phyloP scores from a whole-genome alignment of 2,329 filamentous ascomycete genomes.

The Pseudohalonectria lignicola region DNA sequence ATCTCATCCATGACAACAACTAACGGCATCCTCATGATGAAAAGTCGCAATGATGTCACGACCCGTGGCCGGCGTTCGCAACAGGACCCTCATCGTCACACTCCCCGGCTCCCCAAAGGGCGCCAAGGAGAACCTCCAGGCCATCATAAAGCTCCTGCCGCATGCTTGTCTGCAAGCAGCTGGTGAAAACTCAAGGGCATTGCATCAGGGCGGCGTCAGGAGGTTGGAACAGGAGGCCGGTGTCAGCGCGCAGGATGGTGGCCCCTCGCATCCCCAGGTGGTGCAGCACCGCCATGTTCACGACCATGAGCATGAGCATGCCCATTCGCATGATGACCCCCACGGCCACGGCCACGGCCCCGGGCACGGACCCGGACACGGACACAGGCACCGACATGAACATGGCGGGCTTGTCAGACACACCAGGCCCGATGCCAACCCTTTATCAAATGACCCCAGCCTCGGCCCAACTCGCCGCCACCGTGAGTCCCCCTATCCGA shows the following conservation, averaged over 20 bases:
- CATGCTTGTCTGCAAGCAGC: conserved; percentile 90
- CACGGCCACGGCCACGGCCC: conserved; percentile 44
- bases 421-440: conserved; percentile 46
- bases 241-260: conserved; percentile 29
- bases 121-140: conserved; percentile 83
- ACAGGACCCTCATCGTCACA: conserved; percentile 74
- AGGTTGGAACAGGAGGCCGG: conserved; percentile 79
- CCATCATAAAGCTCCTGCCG: conserved; percentile 79
- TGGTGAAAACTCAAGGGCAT: conserved; percentile 65
- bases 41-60: conserved; percentile 93
- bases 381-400: no score
- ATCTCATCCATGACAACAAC: no score
- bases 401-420: conserved; percentile 63
- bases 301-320: conserved; percentile 34
- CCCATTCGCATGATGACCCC: conserved; percentile 40
- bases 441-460: conserved; percentile 48
- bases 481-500: conserved; percentile 81
- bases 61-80: conserved; percentile 78
- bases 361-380: conserved; percentile 44
- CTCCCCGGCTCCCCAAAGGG: conserved; percentile 92
- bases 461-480: conserved; percentile 60
- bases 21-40: no score
- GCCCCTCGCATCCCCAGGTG: conserved; percentile 40
- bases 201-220: conserved; percentile 73
- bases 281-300: conserved; percentile 36